Base-by-base conservation (phyloP, 2,329 filamentous ascomycete genomes). In the Fusarium stilboides region DNA sequence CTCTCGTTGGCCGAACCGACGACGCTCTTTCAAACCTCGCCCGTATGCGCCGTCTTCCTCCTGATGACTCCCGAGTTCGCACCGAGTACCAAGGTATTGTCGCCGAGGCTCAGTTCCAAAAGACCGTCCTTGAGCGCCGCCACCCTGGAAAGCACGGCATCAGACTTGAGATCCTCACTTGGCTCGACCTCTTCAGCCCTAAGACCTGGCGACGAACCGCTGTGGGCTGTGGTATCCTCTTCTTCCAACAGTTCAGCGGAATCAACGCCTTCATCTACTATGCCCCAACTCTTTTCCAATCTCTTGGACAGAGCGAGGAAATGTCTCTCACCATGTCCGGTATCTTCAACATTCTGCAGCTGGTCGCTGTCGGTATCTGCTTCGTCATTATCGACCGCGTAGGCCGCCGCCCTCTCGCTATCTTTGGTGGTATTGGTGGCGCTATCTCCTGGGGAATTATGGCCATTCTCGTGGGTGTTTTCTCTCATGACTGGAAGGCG, bases 1-100 rank as follows among this genome's bases (percentile, higher is more conserved):
- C 90, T 22, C 85, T 85, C 24, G 86, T 89, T 68, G 89, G 89
- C 61, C 84, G 88, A 9, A 89, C 89, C 81, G 89, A 92, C 33
- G 86, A 92, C 74, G 87, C 87, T 2, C 80, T 88, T 43, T 74
- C 82, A 24, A 86, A 87, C 42, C 83, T 91, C 22, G 87, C 87
- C 3, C 72, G 80, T 20, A 81, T 91, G 3, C 88, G 91, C 67
- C 87, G 85, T 8, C 77, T 80, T 2, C 88, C 88, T 3, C 81
- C 82, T 7, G 84, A 86, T 57, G 83, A 89, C 63, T 84, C 87
- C 10, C 86, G 87, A 69, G 88, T 91, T 8, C 79, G 89, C 1
- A 87, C 88, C 1, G 86, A 91, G 76, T 89, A 31, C 69, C 82
- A 86, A 66, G 89, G 90, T 53, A 87, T 87, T 42, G 79, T 86